phyloP scores from a whole-genome alignment of 164 flowering plant genomes.

The Kalanchoe fedtschenkoi region DNA sequence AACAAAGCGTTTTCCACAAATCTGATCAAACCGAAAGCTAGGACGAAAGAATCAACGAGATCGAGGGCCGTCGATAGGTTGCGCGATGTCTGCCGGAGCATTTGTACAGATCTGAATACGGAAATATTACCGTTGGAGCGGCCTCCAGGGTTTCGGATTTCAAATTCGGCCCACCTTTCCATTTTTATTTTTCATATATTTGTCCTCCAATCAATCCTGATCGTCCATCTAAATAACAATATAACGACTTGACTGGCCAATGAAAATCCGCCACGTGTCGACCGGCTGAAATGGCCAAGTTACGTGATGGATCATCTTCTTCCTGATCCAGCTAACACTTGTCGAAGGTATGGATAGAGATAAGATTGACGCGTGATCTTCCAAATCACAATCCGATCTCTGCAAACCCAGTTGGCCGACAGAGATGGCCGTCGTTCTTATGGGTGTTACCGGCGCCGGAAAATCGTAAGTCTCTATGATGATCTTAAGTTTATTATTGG shows the following conservation, averaged over 20 bases:
- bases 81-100: not conserved
- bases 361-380: not conserved
- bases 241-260: not conserved
- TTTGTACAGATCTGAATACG: not conserved
- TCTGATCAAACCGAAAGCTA: too few species aligned
- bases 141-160: not conserved
- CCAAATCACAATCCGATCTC: not conserved
- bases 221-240: not conserved
- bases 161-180: not conserved
- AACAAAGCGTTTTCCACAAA: not conserved
- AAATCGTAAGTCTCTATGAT: constrained; percentile 46
- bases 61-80: not conserved
- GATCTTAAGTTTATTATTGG: not conserved
- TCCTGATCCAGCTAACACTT: not conserved
- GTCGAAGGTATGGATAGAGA: not conserved
- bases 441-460: constrained; percentile 83
- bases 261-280: not conserved
- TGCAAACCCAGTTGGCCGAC: not conserved
- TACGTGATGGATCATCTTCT: not conserved
- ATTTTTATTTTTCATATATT: too few species aligned
- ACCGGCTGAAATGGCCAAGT: not conserved
- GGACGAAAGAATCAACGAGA: not conserved
- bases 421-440: constrained; percentile 53
- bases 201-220: not conserved
- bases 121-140: constrained; percentile 5